Evolutionary conservation across 371 early-diverging fungal species (phyloP).

Genomic region (Lichtheimia ornata): DNA sequence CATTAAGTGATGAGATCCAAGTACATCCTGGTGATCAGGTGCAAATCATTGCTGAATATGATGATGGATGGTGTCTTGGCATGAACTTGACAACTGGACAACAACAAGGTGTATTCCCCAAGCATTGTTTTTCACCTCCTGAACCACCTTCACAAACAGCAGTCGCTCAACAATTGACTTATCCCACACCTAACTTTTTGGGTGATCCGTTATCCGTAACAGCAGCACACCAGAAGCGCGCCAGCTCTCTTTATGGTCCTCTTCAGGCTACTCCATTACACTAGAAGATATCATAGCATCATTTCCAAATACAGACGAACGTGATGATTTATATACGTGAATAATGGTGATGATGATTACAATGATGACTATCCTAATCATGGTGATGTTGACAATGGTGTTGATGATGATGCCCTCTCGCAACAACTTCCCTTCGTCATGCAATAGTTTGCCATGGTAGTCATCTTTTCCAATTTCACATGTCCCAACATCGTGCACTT

Average conservation of each 20-base stretch:
- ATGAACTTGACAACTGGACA: slow-evolving; percentile 18
- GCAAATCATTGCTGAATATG: slow-evolving; percentile 27
- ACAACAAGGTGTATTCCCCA: slow-evolving; percentile 55
- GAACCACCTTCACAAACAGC: slow-evolving; percentile 1
- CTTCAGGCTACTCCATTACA: neutral
- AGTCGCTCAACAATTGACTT: neutral
- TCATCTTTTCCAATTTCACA: too few species aligned
- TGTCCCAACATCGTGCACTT: too few species aligned
- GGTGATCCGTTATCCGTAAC: neutral
- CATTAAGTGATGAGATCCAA: slow-evolving; percentile 28
- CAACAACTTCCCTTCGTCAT: too few species aligned
- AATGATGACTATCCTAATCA: too few species aligned
- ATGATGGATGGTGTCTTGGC: slow-evolving; percentile 30
- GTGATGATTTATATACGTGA: too few species aligned
- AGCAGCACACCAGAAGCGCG: neutral
- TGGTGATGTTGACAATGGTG: too few species aligned
- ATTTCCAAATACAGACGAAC: too few species aligned
- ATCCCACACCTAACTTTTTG: slow-evolving; percentile 1
- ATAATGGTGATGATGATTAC: too few species aligned
- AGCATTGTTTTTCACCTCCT: slow-evolving; percentile 37
- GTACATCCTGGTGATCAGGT: slow-evolving; percentile 29
- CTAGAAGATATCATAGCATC: too few species aligned
- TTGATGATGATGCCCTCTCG: too few species aligned
- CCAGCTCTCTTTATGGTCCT: neutral
- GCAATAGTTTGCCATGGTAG: too few species aligned